Conservation (phyloP, 352 stramenopile species). For the Phytophthora tentaculata region DNA sequence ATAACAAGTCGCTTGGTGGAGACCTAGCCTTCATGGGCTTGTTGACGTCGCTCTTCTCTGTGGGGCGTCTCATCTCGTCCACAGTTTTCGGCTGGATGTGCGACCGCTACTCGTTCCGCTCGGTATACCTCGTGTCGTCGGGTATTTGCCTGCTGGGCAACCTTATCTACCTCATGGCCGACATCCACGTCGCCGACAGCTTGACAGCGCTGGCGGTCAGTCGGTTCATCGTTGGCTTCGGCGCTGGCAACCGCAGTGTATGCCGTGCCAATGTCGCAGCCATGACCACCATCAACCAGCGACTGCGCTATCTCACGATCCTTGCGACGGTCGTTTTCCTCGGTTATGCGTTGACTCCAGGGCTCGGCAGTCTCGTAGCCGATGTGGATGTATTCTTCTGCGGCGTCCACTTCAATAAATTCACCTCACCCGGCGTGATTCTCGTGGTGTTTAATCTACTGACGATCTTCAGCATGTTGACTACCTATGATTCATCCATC, state of each 20-base stretch:
- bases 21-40: conserved; percentile 81
- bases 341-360: conserved; percentile 75
- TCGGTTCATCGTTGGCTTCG: conserved; percentile 82
- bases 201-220: conserved; percentile 57
- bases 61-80: conserved; percentile 83
- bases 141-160: conserved; percentile 75
- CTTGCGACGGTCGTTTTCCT: conserved; percentile 79
- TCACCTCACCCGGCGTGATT: conserved; percentile 70
- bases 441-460: conserved; percentile 65
- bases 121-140: conserved; percentile 82
- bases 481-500: conserved; percentile 59
- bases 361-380: conserved; percentile 71
- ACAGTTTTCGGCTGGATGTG: conserved; percentile 87
- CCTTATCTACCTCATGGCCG: conserved; percentile 76
- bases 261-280: conserved; percentile 76
- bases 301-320: conserved; percentile 78
- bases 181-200: conserved; percentile 63
- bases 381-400: conserved; percentile 62
- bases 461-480: conserved; percentile 73
- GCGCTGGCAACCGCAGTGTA: conserved; percentile 79
- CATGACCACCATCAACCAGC: conserved; percentile 75
- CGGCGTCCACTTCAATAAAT: conserved; percentile 80
- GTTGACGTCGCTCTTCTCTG: conserved; percentile 82
- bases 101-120: conserved; percentile 82
- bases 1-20: conserved; percentile 82